Evolutionary conservation across 1,139 yeast genomes (phyloP).

Genomic region (Candida sanyaensis): DNA sequence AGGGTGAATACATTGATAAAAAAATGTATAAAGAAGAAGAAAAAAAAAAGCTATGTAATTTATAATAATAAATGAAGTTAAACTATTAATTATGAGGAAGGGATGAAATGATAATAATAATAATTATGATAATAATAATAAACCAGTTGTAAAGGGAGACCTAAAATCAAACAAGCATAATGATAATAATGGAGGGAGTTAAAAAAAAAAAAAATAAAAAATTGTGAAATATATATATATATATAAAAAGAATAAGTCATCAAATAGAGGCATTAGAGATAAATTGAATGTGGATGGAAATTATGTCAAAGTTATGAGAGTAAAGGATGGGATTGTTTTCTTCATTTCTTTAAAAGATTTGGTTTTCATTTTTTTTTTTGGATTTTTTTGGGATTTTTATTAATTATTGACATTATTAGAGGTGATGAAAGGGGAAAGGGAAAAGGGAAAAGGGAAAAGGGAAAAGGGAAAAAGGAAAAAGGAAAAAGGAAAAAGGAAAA

Average conservation of each 20-base stretch:
- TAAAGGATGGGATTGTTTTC: neutral
- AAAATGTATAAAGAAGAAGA: neutral
- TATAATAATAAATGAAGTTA: neutral
- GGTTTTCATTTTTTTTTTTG: neutral
- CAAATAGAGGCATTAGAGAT: conserved; percentile 10
- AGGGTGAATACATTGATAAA: neutral
- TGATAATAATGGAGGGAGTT: neutral
- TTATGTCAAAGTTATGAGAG: conserved; percentile 1
- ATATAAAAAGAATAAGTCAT: conserved; percentile 3
- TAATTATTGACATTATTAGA: neutral
- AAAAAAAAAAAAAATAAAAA: neutral
- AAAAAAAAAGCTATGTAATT: neutral
- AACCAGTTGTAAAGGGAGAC: neutral
- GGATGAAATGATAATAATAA: no score
- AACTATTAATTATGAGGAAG: neutral
- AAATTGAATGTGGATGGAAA: conserved; percentile 2
- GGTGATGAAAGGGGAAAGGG: neutral
- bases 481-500: neutral
- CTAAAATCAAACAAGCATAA: conserved; percentile 2
- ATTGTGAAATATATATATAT: neutral
- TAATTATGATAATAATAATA: no score
- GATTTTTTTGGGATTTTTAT: neutral
- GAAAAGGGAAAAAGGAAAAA: neutral
- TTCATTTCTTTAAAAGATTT: neutral
- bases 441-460: neutral